Evolutionary conservation across 129 eudicot genomes (phyloP).

Genomic region (Flaveria trinervia): DNA sequence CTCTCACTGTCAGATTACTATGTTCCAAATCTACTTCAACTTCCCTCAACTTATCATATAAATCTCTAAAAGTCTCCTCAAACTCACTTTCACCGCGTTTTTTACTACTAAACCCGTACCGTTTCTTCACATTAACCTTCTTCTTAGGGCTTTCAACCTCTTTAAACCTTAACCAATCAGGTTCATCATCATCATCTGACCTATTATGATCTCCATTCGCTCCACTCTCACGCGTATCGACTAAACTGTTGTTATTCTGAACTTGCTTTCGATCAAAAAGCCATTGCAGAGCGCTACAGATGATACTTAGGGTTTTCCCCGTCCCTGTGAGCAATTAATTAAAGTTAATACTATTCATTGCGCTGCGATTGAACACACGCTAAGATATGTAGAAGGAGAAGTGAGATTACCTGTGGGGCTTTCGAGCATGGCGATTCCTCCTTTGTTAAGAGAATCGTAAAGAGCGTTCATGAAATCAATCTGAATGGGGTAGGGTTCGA

Average conservation of each 20-base stretch:
- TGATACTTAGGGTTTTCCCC: conserved; percentile 92
- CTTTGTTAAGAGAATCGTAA: conserved; percentile 67
- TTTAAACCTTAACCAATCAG: conserved; percentile 74
- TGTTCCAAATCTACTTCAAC: conserved; percentile 37
- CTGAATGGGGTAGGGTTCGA: conserved; percentile 82
- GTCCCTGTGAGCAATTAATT: conserved; percentile 54
- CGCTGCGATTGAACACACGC: not conserved
- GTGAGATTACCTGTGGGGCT: conserved; percentile 85
- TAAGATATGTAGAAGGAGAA: not conserved
- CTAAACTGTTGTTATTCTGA: not conserved
- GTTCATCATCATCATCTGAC: conserved; percentile 66
- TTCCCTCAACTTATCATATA: conserved; percentile 35
- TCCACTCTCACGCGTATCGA: conserved; percentile 28
- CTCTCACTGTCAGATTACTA: conserved; percentile 27
- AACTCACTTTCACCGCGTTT: conserved; percentile 37
- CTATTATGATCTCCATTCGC: conserved; percentile 28
- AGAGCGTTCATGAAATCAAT: conserved; percentile 86
- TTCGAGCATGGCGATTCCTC: conserved; percentile 96
- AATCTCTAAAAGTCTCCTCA: conserved; percentile 53
- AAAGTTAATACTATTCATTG: not conserved
- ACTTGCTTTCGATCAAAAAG: conserved; percentile 57
- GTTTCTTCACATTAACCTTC: conserved; percentile 42
- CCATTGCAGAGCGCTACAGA: conserved; percentile 97
- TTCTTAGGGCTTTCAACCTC: conserved; percentile 43
- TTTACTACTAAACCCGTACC: conserved; percentile 36